Evolutionary conservation across 176 grass and related monocot genomes (phyloP).

Genomic region (Pharus latifolius): DNA sequence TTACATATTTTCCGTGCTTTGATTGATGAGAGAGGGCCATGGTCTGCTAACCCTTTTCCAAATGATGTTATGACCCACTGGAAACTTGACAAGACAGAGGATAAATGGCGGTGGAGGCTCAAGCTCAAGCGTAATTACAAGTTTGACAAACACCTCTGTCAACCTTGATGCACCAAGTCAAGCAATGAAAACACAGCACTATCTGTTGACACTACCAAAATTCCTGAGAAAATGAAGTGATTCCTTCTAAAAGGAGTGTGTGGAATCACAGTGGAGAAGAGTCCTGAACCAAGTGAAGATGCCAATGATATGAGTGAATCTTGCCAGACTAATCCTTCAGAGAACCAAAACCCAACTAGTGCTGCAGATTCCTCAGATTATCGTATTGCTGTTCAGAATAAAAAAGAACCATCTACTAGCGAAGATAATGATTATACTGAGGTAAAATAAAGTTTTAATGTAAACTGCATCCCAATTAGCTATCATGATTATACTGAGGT

Average conservation of each 20-base stretch:
- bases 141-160: constrained; percentile 78
- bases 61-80: constrained; percentile 64
- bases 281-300: constrained; percentile 52
- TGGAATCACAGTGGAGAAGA: constrained; percentile 65
- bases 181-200: constrained; percentile 22
- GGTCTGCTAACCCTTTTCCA: constrained; percentile 90
- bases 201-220: constrained; percentile 33
- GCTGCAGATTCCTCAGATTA: constrained; percentile 42
- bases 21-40: constrained; percentile 87
- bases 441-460: constrained; percentile 28
- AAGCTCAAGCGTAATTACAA: constrained; percentile 97
- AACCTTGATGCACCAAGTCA: constrained; percentile 45
- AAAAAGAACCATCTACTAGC: constrained; percentile 48
- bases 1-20: constrained; percentile 79
- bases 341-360: constrained; percentile 34
- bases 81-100: constrained; percentile 96
- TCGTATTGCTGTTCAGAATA: constrained; percentile 51
- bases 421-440: constrained; percentile 46
- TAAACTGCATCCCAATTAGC: neutral
- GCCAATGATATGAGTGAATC: constrained; percentile 29
- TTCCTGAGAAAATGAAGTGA: constrained; percentile 85
- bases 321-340: constrained; percentile 23
- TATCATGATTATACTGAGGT: no score
- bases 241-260: constrained; percentile 78
- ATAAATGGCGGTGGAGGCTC: constrained; percentile 74